Base-by-base conservation (phyloP, 2,329 filamentous ascomycete genomes). In the Epichloe sp. region DNA sequence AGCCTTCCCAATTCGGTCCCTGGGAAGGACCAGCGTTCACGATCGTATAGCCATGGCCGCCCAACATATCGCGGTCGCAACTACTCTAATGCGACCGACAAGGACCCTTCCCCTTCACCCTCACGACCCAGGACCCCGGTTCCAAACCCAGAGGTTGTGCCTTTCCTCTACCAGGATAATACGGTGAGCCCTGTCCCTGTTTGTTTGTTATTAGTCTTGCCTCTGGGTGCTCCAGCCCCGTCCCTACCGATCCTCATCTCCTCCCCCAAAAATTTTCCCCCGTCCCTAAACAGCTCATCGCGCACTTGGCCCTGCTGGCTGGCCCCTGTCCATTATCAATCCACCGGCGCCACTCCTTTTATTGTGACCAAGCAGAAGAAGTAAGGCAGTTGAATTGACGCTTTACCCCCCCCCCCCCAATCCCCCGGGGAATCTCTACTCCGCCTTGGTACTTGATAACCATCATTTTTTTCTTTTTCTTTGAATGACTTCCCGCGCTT, bases 81-180 rank as follows among this genome's bases (percentile, higher is more conserved):
- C 66, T 85, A 88, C 65, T 96, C 90, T 49, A 82, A 80, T 67
- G 80, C 79, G 49, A 83, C 81, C 50, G 81, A 93, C 62, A 79
- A 83, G 54, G 84, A 90, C 56, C 77, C 76, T 44, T 94, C 90
- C 49, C 88, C 88, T 41, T 78, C 79, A 49, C 81, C 80, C 35
- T 89, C 86, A 31, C 78, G 88, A 58, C 88, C 90, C 46, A 79
- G 85, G 59, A 95, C 88, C n/a, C 89, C 90, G 12, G 76, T 89
- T 48, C 87, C 87, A 42, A 88, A 87, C 12, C 93, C 88, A 62
- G 91, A 97, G 68, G 89, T 98, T 52, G 93, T 95, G 40, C 93
- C 93, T n/a, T 98, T 95, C 77, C 77, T 95, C 55, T 97, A 93
- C 64, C 93, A 97, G 68, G 88, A 93, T 53, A 70, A 69, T 53